Conservation (phyloP, 2,329 filamentous ascomycete genomes). For the Colletotrichum euphorbiae region DNA sequence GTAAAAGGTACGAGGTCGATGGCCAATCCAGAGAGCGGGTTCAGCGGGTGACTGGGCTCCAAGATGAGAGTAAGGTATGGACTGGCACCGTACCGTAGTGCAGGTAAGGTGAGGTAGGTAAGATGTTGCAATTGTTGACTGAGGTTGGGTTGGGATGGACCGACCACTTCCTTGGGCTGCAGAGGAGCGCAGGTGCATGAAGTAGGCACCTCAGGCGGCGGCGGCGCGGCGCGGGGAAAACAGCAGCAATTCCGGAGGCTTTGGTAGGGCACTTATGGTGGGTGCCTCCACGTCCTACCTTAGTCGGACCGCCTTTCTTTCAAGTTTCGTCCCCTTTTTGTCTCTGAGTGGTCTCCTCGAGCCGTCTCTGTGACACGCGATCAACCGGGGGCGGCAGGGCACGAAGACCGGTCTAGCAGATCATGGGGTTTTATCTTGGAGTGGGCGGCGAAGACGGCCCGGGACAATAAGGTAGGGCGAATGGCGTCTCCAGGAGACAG, state of each 20-base stretch:
- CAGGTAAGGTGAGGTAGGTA: background rate
- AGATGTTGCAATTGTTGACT: background rate
- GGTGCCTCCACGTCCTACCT: background rate
- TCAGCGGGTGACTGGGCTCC: constrained; percentile 20
- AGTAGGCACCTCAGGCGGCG: too few species aligned
- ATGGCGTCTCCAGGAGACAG: background rate
- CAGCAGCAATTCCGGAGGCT: constrained; percentile 2
- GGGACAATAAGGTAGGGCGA: too few species aligned
- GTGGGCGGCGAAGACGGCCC: too few species aligned
- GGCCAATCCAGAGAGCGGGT: constrained; percentile 5
- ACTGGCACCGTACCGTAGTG: constrained; percentile 2
- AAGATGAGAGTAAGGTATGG: background rate
- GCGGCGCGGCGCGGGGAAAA: background rate
- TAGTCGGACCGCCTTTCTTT: constrained; percentile 7
- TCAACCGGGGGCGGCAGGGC: constrained; percentile 21
- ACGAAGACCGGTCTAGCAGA: background rate
- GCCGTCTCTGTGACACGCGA: constrained; percentile 33
- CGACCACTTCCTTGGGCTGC: constrained; percentile 6
- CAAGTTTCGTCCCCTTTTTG: constrained; percentile 10
- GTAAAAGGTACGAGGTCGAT: constrained; percentile 8
- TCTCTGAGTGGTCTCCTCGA: background rate
- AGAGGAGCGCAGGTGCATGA: background rate
- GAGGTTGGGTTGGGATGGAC: constrained; percentile 30
- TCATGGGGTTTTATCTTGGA: too few species aligned
- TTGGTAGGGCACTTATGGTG: constrained; percentile 11